Evolutionary conservation across 75 land plant species (phyloP), one percentile per base, ranked within the genome.

Genomic region (Picea sitchensis): DNA sequence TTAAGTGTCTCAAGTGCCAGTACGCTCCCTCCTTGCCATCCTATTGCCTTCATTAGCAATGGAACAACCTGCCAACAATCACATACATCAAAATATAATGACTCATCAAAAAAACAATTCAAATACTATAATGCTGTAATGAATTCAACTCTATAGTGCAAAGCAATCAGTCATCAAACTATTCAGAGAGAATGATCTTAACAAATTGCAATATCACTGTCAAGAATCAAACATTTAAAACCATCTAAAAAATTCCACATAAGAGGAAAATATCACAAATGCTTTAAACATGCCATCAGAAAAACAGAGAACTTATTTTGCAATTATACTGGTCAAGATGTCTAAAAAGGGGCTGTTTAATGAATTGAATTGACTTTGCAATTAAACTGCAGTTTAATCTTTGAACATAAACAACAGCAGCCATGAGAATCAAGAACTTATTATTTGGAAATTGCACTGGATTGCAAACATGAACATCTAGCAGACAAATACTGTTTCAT

Each of bases 21-120:
- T 20, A 98, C 95, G 81, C 99, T 98, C 61, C 99, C 99, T 57
- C 99, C 96, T 84, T 93, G 96, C 99, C 99, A 98, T 60, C 99
- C 99, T 79, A 98, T 98, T 65, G 99, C 99, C 87, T 98, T 95
- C 99, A 98, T 95, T 61, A 98, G 84, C 82, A 98, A 84, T 47
- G 99, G 99, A 51, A 98, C 99, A 78, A 98, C 98, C 99, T 97
- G 87, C 44, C 59, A 65, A 58, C 26, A 34, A 77, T 63, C 1
- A 11, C 12, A 41, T n/a, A 17, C 36, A 38, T 38, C 51, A 44
- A 41, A 47, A 71, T 20, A 38, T 47, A 71, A 71, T 2, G 54
- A 51, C 56, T n/a, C 0, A 2, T 38, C 36, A 41, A 71, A 36
- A 36, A 13, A 3, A 38, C n/a, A 51, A 44, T 41, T 2, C 11